phyloP scores from a whole-genome alignment of 257 asterid genomes.

The Solanum chmielewskii region DNA sequence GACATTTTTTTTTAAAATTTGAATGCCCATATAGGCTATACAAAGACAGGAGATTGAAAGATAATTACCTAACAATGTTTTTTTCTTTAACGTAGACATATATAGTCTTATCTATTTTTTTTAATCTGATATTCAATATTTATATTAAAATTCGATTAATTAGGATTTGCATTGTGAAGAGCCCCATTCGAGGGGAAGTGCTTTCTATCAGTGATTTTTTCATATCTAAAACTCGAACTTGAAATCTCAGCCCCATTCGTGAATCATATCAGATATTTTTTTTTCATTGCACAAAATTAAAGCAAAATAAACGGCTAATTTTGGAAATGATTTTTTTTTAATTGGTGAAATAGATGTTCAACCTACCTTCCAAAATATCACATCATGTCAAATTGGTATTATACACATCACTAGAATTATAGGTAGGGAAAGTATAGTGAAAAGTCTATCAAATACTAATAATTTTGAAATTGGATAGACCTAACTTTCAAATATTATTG shows the following conservation, averaged over 20 bases:
- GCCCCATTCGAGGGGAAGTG: fast-evolving
- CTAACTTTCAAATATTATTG: background rate
- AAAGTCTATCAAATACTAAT: background rate
- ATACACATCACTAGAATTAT: background rate
- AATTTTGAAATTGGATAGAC: background rate
- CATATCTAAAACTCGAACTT: background rate
- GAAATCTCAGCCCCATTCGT: background rate
- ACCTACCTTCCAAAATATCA: background rate
- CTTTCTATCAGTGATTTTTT: background rate
- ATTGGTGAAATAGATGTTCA: background rate
- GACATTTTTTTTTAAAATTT: background rate
- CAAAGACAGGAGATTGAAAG: background rate
- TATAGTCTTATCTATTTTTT: too few species aligned
- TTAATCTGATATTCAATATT: background rate
- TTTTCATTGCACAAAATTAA: background rate
- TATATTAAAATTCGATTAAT: too few species aligned
- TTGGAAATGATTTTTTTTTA: background rate
- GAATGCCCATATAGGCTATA: background rate
- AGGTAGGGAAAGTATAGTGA: background rate
- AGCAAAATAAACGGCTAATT: background rate
- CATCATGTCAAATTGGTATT: background rate
- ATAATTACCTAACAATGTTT: background rate
- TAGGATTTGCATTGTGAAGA: fast-evolving
- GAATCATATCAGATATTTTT: background rate
- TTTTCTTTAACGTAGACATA: background rate